Percentiles rank a stretch among this genome's conserved stretches.
Evolutionary conservation across 768 basidiomycete species (phyloP).

Genomic region (Suillus subaureus): DNA sequence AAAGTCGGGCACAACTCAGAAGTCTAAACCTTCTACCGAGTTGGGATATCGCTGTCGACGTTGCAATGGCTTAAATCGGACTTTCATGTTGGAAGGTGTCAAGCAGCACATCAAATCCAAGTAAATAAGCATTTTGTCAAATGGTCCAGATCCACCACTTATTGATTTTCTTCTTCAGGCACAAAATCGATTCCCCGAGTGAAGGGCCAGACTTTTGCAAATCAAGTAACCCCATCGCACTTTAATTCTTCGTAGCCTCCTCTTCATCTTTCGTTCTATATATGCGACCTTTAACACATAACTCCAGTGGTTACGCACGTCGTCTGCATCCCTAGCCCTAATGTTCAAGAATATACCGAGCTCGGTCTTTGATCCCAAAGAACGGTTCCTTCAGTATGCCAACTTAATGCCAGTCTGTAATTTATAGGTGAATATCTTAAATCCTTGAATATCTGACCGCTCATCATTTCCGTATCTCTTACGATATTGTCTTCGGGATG

Average conservation of each 20-base stretch:
- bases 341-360: not conserved
- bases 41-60: not conserved
- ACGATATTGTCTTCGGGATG: not conserved
- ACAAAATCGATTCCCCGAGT: not conserved
- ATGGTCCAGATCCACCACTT: not conserved
- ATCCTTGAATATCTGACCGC: not conserved
- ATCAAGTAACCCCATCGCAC: not conserved
- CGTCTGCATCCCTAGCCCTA: not conserved
- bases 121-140: not conserved
- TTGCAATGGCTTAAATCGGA: not conserved
- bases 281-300: not conserved
- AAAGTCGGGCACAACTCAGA: not conserved
- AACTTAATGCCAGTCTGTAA: not conserved
- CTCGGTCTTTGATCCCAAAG: constrained; percentile 13
- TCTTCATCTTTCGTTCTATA: not conserved
- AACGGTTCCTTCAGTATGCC: constrained; percentile 28
- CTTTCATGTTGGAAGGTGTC: not conserved
- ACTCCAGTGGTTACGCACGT: not conserved
- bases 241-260: not conserved
- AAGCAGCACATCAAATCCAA: not conserved
- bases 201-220: not conserved
- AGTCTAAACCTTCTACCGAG: not conserved
- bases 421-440: not conserved
- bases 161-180: not conserved
- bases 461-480: not conserved